Evolutionary conservation across 164 flowering plant genomes (phyloP).

Genomic region (Piper betle): DNA sequence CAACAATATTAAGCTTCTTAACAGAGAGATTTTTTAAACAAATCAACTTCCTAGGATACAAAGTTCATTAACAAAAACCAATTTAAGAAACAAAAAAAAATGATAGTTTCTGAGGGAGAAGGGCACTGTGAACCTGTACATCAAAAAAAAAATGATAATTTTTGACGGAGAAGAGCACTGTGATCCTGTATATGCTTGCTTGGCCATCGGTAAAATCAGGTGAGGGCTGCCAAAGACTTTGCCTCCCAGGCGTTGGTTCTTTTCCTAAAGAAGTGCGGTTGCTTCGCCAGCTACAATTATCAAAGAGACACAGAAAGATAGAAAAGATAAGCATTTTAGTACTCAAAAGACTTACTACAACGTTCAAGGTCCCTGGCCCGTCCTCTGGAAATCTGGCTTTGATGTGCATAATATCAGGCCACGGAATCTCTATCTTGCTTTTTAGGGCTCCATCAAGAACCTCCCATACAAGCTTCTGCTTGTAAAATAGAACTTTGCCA

Average conservation of each 20-base stretch:
- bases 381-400: constrained; percentile 59
- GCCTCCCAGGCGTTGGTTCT: constrained; percentile 89
- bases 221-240: constrained; percentile 79
- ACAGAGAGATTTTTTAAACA: no score
- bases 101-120: no score
- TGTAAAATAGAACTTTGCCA: constrained; percentile 79
- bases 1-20: no score
- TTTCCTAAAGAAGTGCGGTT: constrained; percentile 75
- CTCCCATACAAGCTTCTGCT: constrained; percentile 92
- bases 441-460: constrained; percentile 79
- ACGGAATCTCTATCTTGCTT: constrained; percentile 78
- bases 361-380: constrained; percentile 51
- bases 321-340: background rate
- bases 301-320: background rate
- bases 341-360: constrained; percentile 53
- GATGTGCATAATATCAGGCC: constrained; percentile 78
- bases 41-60: no score
- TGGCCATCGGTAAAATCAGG: constrained; percentile 77
- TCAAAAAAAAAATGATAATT: no score
- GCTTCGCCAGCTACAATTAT: constrained; percentile 47
- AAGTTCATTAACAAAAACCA: no score
- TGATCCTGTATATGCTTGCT: constrained; percentile 57
- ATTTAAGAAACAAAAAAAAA: no score
- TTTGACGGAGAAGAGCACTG: background rate
- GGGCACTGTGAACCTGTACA: background rate